Percentiles rank a stretch among this genome's conserved stretches.
phyloP scores from a whole-genome alignment of 768 basidiomycete species.

The Boletus pseudo-olivaceus region DNA sequence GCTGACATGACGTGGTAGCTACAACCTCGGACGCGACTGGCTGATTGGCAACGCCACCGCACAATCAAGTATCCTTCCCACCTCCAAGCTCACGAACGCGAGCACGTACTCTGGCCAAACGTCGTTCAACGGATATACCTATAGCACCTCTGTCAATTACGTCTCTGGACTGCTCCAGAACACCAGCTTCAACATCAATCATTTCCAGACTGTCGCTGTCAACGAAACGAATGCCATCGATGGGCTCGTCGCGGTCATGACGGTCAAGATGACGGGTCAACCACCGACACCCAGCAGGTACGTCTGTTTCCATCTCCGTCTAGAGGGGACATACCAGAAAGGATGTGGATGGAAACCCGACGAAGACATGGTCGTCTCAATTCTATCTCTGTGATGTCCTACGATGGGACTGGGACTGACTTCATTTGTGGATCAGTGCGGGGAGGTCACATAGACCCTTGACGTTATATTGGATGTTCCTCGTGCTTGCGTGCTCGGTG shows the following conservation, averaged over 20 bases:
- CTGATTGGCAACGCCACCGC: conserved; percentile 80
- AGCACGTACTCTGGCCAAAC: conserved; percentile 63
- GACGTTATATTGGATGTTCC: conserved; percentile 8
- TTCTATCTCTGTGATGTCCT: neutral
- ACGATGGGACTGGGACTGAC: neutral
- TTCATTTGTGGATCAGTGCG: conserved; percentile 11
- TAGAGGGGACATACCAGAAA: neutral
- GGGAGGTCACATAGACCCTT: conserved; percentile 8
- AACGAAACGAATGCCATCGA: conserved; percentile 65
- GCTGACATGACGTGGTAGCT: conserved; percentile 32
- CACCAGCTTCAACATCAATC: conserved; percentile 67
- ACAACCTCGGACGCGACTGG: conserved; percentile 83
- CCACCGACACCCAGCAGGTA: conserved; percentile 31
- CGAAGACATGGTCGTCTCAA: neutral
- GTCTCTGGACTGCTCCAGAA: conserved; percentile 69
- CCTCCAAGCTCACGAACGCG: conserved; percentile 36
- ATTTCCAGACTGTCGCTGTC: conserved; percentile 50
- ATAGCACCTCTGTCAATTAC: conserved; percentile 66
- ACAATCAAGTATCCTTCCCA: conserved; percentile 30
- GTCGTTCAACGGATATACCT: conserved; percentile 64
- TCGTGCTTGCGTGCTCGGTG: conserved; percentile 11
- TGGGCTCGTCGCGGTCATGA: conserved; percentile 77
- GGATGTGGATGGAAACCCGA: neutral
- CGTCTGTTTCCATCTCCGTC: neutral
- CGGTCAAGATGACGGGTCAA: conserved; percentile 55